Base-by-base conservation (phyloP, 345 rosid species). In the Lenwebbia sp. region DNA sequence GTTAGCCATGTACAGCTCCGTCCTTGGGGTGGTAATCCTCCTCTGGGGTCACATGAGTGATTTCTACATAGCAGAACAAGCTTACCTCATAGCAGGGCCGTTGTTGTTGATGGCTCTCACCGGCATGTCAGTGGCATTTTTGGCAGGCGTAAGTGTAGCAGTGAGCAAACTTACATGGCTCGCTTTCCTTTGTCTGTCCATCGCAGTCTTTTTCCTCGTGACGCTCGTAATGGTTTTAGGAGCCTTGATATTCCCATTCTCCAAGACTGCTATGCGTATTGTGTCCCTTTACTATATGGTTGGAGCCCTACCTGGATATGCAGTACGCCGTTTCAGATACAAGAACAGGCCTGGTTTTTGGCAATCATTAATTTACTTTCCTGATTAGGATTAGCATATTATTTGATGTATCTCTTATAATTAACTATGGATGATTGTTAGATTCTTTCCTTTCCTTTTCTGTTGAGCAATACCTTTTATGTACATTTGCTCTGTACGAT, bases 181-280 rank as follows among this genome's bases (percentile, higher is more conserved):
- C 0, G 6, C 6, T 5, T 1, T 0, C 44, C 25, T 33, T 6
- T 23, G 33, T 4, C 6, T 65, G 0, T 65, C 1, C 0, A 1
- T 65, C 1, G 44, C 22, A 65, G 23, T 33, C 41, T 5, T 33
- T 33, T 65, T 7, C 13, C 41, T 65, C 23, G 10, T 0, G 6
- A 65, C 0, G 23, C 5, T 33, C 6, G 3, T 65, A 10, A 11
- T 4, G 12, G 44, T 65, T 65, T 65, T 65, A 65, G 1, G 23
- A 4, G 0, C 44, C 40, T 60, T 60, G 74, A 7, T 62, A 14
- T 62, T 62, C 75, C 22, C 75, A 14, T 62, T 15, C 22, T 62
- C 75, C 75, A 62, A 14, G 40, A 2, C 22, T 62, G 0, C 10
- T 7, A 15, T 30, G 75, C 22, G 0, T 3, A 28, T 7, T 30